Evolutionary conservation across 2,329 filamentous ascomycete genomes (phyloP), one percentile per base, ranked within the genome.

Genomic region (Lecanicillium sp.): DNA sequence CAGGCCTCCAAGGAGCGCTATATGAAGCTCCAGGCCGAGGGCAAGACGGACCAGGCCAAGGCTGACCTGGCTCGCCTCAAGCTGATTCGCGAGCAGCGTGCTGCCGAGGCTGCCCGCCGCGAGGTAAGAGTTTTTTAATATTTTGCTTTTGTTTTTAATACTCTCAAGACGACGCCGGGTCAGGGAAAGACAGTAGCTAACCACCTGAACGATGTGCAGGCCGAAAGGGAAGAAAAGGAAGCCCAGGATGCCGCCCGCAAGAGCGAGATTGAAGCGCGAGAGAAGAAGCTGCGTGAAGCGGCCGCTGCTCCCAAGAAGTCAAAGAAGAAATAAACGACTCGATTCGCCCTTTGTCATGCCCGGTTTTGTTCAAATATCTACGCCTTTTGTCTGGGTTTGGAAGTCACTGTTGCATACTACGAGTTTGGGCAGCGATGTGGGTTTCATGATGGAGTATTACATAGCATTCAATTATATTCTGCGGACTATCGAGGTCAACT

Each of bases 31-130:
- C 90, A 96, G 55, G 86, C 88, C 41, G 84, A 88, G 56, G 90
- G 90, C 54, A 97, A 97, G 79, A 97, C 92, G 32, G 92, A 98
- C 44, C 86, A 96, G 71, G 89, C 90, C 34, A 84, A 87, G 59
- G 82, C 86, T 5, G 92, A 98, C 63, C 57, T 97, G 50, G 90
- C 87, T 43, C 77, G 92, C 40, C 66, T 98, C 54, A 79, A 71
- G 60, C 58, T 90, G 43, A 87, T 98, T 49, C 79, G 81, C 34
- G 87, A 95, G 72, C 84, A 87, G 67, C 78, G 92, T 46, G 89
- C 86, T 54, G 81, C 82, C 15, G 90, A 94, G 55, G 79, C 86
- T 38, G 84, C 81, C 20, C 71, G 87, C 52, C 89, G 90, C 71
- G 77, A 86, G 68, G 90, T 77, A 77, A 47, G 51, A 41, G n/a